phyloP scores from a whole-genome alignment of 306 rosid species.

The Rosa chinensis region DNA sequence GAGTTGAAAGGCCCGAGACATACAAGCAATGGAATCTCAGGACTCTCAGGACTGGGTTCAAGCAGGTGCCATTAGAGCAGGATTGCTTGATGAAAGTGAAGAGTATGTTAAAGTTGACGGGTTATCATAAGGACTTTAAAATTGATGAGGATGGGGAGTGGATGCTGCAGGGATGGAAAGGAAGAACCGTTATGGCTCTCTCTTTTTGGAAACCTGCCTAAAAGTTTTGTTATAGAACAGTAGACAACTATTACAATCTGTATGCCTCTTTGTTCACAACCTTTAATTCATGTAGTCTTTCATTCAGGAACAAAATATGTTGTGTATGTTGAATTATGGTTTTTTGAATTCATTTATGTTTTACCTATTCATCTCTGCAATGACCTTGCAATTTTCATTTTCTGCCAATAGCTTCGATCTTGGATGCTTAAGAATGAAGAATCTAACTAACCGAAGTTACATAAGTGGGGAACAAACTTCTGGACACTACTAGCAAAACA shows the following conservation, averaged over 20 bases:
- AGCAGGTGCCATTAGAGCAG: slow-evolving; percentile 30
- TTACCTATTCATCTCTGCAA: no score
- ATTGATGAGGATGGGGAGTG: slow-evolving; percentile 36
- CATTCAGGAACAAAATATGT: no score
- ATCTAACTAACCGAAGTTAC: no score
- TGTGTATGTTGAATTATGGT: not conserved
- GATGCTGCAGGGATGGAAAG: slow-evolving; percentile 48
- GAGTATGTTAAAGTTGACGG: slow-evolving; percentile 6
- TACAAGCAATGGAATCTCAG: slow-evolving; percentile 40
- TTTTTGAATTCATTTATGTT: no score
- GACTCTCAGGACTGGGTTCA: slow-evolving; percentile 34
- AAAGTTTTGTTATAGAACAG: not conserved
- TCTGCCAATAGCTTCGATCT: no score
- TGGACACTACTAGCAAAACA: no score
- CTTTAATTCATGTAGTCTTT: not conserved
- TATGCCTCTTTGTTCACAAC: not conserved
- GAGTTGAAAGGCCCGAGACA: slow-evolving; percentile 39
- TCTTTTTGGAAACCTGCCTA: slow-evolving; percentile 38
- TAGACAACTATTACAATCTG: not conserved
- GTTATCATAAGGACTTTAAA: slow-evolving; percentile 35
- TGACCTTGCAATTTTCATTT: no score
- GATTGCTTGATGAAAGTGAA: slow-evolving; percentile 14
- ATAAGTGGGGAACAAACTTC: no score
- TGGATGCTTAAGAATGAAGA: no score
- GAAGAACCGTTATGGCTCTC: slow-evolving; percentile 27